phyloP scores from a whole-genome alignment of 768 basidiomycete genomes.

The Mrakia blollopis region DNA sequence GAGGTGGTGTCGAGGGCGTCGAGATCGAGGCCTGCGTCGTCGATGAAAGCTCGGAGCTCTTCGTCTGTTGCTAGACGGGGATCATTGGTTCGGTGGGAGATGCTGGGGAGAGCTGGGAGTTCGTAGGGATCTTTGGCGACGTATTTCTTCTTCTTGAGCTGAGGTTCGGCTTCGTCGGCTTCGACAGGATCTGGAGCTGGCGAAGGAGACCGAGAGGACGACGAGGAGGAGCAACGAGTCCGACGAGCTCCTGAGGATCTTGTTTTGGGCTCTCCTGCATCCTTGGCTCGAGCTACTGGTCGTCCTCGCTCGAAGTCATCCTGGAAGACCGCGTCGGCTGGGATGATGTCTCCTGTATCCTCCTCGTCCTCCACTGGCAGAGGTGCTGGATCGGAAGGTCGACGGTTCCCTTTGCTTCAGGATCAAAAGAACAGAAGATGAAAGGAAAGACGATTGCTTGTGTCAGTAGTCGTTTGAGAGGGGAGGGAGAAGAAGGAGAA shows the following conservation, averaged over 20 bases:
- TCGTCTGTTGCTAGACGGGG: slow-evolving; percentile 94
- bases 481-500: not conserved
- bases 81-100: slow-evolving; percentile 58
- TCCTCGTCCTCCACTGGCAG: slow-evolving; percentile 43
- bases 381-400: not conserved
- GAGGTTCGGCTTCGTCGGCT: not conserved
- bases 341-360: slow-evolving; percentile 53
- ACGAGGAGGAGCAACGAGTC: slow-evolving; percentile 33
- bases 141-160: slow-evolving; percentile 45
- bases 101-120: slow-evolving; percentile 65
- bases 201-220: slow-evolving; percentile 45
- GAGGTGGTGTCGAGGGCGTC: slow-evolving; percentile 92
- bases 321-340: slow-evolving; percentile 75
- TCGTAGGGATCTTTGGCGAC: slow-evolving; percentile 70
- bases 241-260: slow-evolving; percentile 33
- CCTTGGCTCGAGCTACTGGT: slow-evolving; percentile 41
- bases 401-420: not conserved
- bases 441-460: not conserved
- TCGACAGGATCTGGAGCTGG: not conserved
- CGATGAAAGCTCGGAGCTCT: slow-evolving; percentile 85
- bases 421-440: no score
- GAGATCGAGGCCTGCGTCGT: slow-evolving; percentile 62
- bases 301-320: slow-evolving; percentile 69
- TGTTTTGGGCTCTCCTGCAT: slow-evolving; percentile 41
- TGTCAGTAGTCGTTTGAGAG: not conserved